Percentiles rank a stretch among this genome's conserved stretches.
Evolutionary conservation across 1,284 basidiomycete genomes (phyloP).

Genomic region (Cutaneotrichosporon sp.): DNA sequence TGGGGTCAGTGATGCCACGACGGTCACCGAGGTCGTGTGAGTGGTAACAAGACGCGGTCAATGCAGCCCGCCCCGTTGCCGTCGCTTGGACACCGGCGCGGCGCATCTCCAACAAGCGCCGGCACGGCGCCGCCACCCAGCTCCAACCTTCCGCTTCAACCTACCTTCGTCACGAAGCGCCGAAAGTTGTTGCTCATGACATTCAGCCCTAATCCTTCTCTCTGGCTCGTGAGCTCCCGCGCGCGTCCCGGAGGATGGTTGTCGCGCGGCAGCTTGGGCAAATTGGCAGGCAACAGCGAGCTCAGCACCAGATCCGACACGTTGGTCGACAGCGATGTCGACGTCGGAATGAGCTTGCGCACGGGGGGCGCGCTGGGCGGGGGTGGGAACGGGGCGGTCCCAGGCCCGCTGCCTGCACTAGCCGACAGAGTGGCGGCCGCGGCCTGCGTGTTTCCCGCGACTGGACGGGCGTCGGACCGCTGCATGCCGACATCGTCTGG

Average conservation of each 20-base stretch:
- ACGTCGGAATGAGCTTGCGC: slow-evolving; percentile 25
- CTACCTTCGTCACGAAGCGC: slow-evolving; percentile 44
- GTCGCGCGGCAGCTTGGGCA: slow-evolving; percentile 33
- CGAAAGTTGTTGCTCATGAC: slow-evolving; percentile 46
- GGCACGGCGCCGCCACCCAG: neutral
- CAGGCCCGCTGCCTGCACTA: too few species aligned
- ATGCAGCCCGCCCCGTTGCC: too few species aligned
- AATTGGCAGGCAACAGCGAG: slow-evolving; percentile 37
- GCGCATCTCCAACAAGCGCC: too few species aligned
- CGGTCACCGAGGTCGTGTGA: too few species aligned
- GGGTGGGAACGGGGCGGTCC: slow-evolving; percentile 10
- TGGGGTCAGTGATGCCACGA: slow-evolving; percentile 13
- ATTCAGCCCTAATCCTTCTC: slow-evolving; percentile 39
- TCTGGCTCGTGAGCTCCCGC: slow-evolving; percentile 39
- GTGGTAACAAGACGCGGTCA: neutral
- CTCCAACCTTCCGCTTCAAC: slow-evolving; percentile 3
- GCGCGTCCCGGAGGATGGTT: slow-evolving; percentile 6
- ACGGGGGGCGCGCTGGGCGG: slow-evolving; percentile 8
- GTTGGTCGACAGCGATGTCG: slow-evolving; percentile 29
- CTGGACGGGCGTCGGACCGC: neutral
- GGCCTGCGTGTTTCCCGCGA: neutral
- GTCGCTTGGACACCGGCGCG: too few species aligned
- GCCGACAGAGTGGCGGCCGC: neutral
- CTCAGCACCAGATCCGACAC: slow-evolving; percentile 42
- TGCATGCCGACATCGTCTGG: neutral